phyloP scores from a whole-genome alignment of 495 filamentous ascomycete genomes.

The Hypoxylon fuscum region DNA sequence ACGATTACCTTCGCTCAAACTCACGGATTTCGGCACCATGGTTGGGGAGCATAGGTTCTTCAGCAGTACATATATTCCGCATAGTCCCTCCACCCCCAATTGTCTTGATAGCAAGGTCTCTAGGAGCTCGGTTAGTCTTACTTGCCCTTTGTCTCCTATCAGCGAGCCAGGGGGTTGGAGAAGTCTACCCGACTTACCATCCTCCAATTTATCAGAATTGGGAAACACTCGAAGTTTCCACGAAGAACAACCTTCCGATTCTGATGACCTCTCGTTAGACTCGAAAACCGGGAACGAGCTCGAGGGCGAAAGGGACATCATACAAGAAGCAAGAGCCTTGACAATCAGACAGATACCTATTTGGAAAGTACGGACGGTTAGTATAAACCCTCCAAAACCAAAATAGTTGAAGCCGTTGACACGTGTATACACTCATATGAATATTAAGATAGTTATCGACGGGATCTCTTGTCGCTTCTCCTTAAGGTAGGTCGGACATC shows the following conservation, averaged over 20 bases:
- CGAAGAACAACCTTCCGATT: neutral
- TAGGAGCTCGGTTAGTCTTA: neutral
- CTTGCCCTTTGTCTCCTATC: neutral
- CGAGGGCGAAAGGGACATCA: conserved; percentile 14
- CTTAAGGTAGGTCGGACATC: too few relatives aligned
- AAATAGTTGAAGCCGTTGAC: neutral
- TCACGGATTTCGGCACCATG: conserved; percentile 1
- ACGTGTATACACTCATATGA: too few relatives aligned
- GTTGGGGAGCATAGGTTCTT: neutral
- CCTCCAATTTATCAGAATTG: too few relatives aligned
- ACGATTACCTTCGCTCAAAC: conserved; percentile 25
- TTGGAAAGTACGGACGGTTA: conserved; percentile 1
- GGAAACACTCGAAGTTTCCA: too few relatives aligned
- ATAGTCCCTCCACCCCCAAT: conserved; percentile 1
- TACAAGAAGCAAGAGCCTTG: conserved; percentile 14
- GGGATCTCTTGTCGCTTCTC: too few relatives aligned
- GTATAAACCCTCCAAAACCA: neutral
- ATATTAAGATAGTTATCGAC: too few relatives aligned
- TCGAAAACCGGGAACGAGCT: neutral
- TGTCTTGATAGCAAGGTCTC: conserved; percentile 15
- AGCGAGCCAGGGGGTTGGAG: conserved; percentile 29
- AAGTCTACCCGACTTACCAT: too few relatives aligned
- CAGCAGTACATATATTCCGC: neutral
- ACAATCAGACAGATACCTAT: conserved; percentile 17
- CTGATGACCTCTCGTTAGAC: neutral